Conservation (phyloP, 495 filamentous ascomycete species). For the Penicillium psychrofluorescens region DNA sequence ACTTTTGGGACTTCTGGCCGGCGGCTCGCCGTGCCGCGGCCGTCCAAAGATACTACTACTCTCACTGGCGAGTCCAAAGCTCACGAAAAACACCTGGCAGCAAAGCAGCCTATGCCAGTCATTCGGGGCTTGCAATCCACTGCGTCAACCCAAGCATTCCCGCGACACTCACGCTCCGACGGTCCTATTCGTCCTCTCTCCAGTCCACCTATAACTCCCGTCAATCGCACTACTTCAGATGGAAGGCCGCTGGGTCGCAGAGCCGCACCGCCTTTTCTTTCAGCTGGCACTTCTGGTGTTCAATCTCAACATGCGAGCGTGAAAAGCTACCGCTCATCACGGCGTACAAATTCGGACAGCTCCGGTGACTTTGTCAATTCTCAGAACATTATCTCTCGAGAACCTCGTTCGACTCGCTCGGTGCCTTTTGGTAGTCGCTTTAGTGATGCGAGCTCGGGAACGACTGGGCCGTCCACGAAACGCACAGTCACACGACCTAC, state of each 20-base stretch:
- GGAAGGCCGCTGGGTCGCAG: conserved; percentile 49
- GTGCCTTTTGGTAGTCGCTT: conserved; percentile 35
- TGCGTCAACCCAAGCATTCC: conserved; percentile 24
- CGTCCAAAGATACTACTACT: conserved; percentile 37
- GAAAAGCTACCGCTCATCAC: conserved; percentile 61
- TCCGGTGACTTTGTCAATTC: conserved; percentile 42
- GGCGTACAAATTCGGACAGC: conserved; percentile 67
- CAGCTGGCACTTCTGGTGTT: conserved; percentile 63
- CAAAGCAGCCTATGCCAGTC: conserved; percentile 82
- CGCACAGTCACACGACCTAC: conserved; percentile 66
- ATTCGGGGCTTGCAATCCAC: conserved; percentile 50
- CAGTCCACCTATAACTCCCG: conserved; percentile 62
- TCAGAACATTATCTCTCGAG: conserved; percentile 41
- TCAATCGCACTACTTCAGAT: conserved; percentile 53
- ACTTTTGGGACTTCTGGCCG: conserved; percentile 49
- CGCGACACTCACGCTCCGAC: conserved; percentile 34
- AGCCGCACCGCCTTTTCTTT: conserved; percentile 68
- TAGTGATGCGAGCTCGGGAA: conserved; percentile 41
- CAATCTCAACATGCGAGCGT: conserved; percentile 73
- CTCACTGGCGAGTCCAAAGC: conserved; percentile 55
- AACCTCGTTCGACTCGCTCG: conserved; percentile 38
- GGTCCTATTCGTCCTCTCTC: conserved; percentile 35
- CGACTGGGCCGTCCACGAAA: conserved; percentile 42
- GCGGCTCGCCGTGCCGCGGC: conserved; percentile 49
- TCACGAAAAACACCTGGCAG: conserved; percentile 65